Base-by-base conservation (phyloP, 2,329 filamentous ascomycete genomes). In the Colletotrichum falcatum region DNA sequence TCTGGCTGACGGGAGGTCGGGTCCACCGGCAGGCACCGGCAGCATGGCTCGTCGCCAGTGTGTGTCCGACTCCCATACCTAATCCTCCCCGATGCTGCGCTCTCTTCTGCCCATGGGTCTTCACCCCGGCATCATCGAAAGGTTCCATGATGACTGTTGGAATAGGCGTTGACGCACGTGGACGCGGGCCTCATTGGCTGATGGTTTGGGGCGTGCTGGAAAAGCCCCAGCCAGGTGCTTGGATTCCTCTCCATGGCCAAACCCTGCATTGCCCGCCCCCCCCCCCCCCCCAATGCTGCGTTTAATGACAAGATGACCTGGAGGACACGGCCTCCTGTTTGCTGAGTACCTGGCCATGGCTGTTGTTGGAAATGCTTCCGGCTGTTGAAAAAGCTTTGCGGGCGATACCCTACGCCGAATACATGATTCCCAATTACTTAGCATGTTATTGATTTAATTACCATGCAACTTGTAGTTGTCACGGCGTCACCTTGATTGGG, bases 1-100 rank as follows among this genome's bases (percentile, higher is more conserved):
- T 51, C 65, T 60, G 55, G 60, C 69, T 59, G 66, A n/a, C 63
- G 66, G 42, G 37, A 61, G 26, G 18, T 48, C 63, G 56, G 67
- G 18, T 44, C 54, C 23, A 61, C 60, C 66, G 51, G 72, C 65
- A 61, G 65, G 44, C 67, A 62, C 65, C 71, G 69, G 69, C 65
- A 72, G 61, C 53, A 53, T 69, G 72, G 72, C 63, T 70, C 69
- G 48, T 30, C 70, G 63, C 49, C 63, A 66, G 62, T 49, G n/a
- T n/a, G n/a, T n/a, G n/a, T n/a, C n/a, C n/a, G n/a, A n/a, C 61
- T 46, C 42, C 51, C 48, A n/a, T n/a, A n/a, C 67, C 56, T 59
- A 48, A 65, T 58, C 44, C 16, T 8, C 18, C 61, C 46, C 42
- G 35, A 60, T 39, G 46, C 49, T 54, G 61, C 39, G 49, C 59